Evolutionary conservation across 768 basidiomycete species (phyloP).

Genomic region (Heimioporus sp.): DNA sequence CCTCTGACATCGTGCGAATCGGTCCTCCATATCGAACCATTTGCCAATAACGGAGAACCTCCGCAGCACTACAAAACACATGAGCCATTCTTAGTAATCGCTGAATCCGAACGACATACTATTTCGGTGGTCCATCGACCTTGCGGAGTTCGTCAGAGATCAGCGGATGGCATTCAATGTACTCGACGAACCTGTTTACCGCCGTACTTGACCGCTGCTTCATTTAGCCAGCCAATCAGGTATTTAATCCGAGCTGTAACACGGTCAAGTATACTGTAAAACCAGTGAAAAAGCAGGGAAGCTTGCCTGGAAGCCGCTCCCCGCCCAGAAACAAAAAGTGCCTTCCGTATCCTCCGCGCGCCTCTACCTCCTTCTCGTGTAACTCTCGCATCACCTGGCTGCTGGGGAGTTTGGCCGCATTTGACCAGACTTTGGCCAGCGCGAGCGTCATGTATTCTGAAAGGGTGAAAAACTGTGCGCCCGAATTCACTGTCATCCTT

Average conservation of each 20-base stretch:
- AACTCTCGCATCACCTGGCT: not conserved
- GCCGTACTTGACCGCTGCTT: constrained; percentile 10
- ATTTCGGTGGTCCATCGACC: no score
- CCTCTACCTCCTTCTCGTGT: not conserved
- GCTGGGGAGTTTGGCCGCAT: constrained; percentile 10
- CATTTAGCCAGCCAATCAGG: constrained; percentile 12
- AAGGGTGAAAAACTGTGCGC: not conserved
- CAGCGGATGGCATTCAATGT: no score
- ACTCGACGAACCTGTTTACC: constrained; percentile 15
- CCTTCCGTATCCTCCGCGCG: constrained; percentile 16
- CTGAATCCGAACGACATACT: no score
- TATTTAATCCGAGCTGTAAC: not conserved
- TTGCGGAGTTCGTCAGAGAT: no score
- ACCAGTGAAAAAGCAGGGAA: not conserved
- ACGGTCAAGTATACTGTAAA: no score
- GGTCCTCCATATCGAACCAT: no score
- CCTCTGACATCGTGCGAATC: no score
- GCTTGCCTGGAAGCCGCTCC: not conserved
- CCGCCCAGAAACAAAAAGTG: not conserved
- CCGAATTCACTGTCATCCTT: no score
- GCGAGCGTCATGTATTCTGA: constrained; percentile 2
- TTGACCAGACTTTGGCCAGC: constrained; percentile 16
- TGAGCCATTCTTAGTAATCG: no score
- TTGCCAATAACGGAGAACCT: no score
- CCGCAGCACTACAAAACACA: no score